These are phyloP conservation scores for Phlyctochytrium planicorne DNA, from an alignment of 192 early-diverging fungal genomes.

Conservation along the genomic window DNA sequence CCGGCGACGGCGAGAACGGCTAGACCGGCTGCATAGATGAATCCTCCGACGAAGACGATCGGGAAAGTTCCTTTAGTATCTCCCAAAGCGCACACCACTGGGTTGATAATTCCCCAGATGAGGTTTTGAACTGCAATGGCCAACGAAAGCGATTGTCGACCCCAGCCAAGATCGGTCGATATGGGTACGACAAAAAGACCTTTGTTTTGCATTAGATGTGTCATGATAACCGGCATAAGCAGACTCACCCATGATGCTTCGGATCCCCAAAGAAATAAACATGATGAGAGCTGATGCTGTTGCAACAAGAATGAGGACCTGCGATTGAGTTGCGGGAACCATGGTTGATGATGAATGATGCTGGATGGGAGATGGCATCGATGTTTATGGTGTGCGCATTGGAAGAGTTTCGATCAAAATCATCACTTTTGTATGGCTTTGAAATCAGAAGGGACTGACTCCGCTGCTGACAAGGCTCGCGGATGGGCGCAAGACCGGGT, in stretches of 20 bases:
- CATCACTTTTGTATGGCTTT: no score
- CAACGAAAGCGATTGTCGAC: neutral
- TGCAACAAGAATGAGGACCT: no score
- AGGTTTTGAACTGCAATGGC: neutral
- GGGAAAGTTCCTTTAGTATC: neutral
- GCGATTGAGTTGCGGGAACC: no score
- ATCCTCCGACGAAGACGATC: neutral
- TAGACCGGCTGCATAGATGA: neutral
- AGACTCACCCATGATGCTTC: neutral
- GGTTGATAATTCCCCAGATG: neutral
- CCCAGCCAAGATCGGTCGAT: neutral
- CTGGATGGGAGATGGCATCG: no score
- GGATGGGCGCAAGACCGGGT: no score
- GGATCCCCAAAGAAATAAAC: neutral
- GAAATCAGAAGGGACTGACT: no score
- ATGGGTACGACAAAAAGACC: neutral
- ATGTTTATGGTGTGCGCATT: no score
- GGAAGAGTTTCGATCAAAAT: no score
- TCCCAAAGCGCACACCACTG: neutral
- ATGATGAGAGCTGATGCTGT: neutral
- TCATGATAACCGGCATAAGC: no score
- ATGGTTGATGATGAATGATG: no score
- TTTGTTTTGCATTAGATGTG: neutral
- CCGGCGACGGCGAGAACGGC: neutral
- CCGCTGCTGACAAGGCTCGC: no score